phyloP scores from a whole-genome alignment of 768 basidiomycete genomes.

The Amanita thiersii region DNA sequence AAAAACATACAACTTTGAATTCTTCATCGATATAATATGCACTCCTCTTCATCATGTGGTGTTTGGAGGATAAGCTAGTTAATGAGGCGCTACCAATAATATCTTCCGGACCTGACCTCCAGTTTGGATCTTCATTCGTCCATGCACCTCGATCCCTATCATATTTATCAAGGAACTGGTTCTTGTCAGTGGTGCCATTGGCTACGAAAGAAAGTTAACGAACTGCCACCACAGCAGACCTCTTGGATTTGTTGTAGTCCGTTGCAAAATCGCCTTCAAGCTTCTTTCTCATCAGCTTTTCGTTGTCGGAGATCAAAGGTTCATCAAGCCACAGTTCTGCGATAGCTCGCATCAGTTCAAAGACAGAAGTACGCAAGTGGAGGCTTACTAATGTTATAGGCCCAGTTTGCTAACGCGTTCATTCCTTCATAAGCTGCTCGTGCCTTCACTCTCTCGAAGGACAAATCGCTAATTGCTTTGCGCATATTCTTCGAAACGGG shows the following conservation, averaged over 20 bases:
- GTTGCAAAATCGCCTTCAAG: neutral
- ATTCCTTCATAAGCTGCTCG: neutral
- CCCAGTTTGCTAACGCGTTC: neutral
- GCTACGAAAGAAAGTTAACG: neutral
- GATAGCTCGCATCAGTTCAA: neutral
- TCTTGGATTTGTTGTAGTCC: neutral
- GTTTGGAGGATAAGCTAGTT: too few relatives aligned
- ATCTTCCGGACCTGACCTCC: neutral
- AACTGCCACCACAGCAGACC: neutral
- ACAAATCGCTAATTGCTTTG: neutral
- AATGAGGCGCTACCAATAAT: neutral
- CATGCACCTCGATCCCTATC: neutral
- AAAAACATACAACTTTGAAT: neutral
- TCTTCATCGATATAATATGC: neutral
- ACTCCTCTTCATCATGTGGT: neutral
- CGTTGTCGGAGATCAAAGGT: neutral
- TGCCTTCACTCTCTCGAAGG: neutral
- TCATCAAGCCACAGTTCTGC: neutral
- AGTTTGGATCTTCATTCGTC: neutral
- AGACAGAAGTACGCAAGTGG: neutral
- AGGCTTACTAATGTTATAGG: neutral
- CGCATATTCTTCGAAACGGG: neutral
- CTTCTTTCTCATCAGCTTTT: neutral
- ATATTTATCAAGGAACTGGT: neutral
- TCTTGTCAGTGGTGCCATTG: neutral